Base-by-base conservation (phyloP, 495 filamentous ascomycete genomes). In the Talaromyces nanjingensis region DNA sequence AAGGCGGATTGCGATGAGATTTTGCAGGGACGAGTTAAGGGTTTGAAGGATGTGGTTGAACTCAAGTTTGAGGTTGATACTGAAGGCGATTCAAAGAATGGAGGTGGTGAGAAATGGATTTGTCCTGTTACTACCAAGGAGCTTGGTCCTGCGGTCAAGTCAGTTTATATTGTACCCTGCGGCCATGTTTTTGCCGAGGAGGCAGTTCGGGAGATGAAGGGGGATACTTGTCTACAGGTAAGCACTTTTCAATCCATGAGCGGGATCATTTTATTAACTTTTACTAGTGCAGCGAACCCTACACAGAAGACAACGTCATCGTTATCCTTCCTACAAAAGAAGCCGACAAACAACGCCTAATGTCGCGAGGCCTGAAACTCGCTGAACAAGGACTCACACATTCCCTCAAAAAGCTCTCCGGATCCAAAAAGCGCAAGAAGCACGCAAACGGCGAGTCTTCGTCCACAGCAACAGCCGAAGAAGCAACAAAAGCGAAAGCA, bases 161-260 rank as follows among this genome's bases (percentile, higher is more conserved):
- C 91, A 9, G 91, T 96, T 18, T 98, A 98, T 73, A 70, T 98
- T 6, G 91, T 97, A 16, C 94, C 94, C 0, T 98, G 94, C 69
- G 94, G 94, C 1, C 96, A 98, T 82, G 96, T 91, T 1, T 98
- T 98, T 73, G 86, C 90, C 2, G 91, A 93, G 66, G 85, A 85
- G 58, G 90, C 90, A 8, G 84, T 97, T 59, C 89, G 88, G 64
- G 91, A 97, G 73, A 82, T 97, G 4, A 79, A 81, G 57, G 84
- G 77, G 0, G 79, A 87, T 61, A 81, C 74, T 62, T 91, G 88
- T 68, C 70, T 89, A 62, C 79, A 83, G 76, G 85, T 87, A 63
- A 65, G 80, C 65, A 55, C 14, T 16, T 37, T 31, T 9, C 33
- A 37, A 14, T 25, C 8, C 7, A 39, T 33, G 16, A 42, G 9